Evolutionary conservation across 2,329 filamentous ascomycete species (phyloP).

Genomic region (Macroventuria anomochaeta): DNA sequence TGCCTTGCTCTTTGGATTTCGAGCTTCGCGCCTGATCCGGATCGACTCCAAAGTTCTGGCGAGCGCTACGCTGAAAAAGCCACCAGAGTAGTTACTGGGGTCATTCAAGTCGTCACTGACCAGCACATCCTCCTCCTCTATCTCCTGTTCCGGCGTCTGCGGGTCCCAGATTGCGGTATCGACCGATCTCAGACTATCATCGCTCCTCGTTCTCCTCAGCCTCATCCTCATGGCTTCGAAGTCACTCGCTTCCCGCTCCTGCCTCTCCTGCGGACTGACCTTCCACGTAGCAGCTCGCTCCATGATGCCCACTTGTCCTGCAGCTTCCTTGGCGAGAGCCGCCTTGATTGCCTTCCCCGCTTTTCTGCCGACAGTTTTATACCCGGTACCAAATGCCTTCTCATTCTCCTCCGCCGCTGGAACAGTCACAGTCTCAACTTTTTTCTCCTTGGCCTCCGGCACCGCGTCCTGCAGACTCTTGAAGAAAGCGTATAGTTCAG

Average conservation of each 20-base stretch:
- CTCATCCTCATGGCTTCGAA: neutral
- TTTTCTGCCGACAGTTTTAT: neutral
- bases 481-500: conserved; percentile 3
- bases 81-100: neutral
- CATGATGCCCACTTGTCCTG: neutral
- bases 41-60: conserved; percentile 1
- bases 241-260: neutral
- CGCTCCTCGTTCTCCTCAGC: conserved; percentile 7
- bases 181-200: conserved; percentile 18
- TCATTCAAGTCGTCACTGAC: neutral
- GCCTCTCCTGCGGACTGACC: conserved; percentile 1
- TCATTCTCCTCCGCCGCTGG: neutral
- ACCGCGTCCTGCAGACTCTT: neutral
- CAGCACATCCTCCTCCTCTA: neutral
- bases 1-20: neutral
- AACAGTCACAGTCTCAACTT: neutral
- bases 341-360: neutral
- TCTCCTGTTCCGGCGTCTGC: neutral
- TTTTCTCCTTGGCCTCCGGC: neutral
- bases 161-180: conserved; percentile 18
- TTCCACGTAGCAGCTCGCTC: conserved; percentile 4
- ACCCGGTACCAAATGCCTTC: neutral
- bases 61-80: neutral
- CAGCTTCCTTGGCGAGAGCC: neutral
- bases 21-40: neutral